Percentiles rank a stretch among this genome's conserved stretches.
Evolutionary conservation across 176 grass and related monocot genomes (phyloP).

Genomic region (Puccinellia tenuiflora): DNA sequence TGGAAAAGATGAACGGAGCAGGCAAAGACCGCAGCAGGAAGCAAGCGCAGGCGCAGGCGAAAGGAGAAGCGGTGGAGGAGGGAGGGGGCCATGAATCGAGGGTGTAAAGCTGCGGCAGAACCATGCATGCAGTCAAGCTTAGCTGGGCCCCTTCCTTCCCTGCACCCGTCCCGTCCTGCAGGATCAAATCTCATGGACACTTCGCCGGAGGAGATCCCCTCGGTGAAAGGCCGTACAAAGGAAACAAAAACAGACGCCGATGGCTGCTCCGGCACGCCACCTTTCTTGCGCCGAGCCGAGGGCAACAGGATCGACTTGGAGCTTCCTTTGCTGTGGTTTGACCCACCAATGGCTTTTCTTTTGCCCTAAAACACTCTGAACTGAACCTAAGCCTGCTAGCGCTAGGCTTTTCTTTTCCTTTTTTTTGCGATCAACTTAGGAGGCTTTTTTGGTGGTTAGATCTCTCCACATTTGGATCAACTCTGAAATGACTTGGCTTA

Average conservation of each 20-base stretch:
- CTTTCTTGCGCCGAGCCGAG: background rate
- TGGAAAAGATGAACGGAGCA: too few relatives aligned
- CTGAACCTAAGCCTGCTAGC: background rate
- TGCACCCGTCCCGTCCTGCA: too few relatives aligned
- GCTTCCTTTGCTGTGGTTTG: conserved; percentile 1
- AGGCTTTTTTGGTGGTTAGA: background rate
- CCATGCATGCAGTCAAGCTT: conserved; percentile 13
- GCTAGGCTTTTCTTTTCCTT: background rate
- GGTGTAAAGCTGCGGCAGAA: conserved; percentile 17
- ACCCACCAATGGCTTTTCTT: conserved; percentile 18
- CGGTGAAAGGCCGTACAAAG: background rate
- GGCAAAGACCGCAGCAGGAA: too few relatives aligned
- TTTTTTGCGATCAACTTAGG: too few relatives aligned
- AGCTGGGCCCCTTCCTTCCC: too few relatives aligned
- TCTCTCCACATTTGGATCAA: background rate
- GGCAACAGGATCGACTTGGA: background rate
- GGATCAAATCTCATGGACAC: conserved; percentile 29
- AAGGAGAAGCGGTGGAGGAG: too few relatives aligned
- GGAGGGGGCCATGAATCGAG: too few relatives aligned
- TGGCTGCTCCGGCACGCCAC: conserved; percentile 3
- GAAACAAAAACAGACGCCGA: conserved; percentile 33
- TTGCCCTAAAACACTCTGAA: background rate
- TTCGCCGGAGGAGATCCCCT: background rate
- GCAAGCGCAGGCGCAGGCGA: background rate
- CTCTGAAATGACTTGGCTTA: too few relatives aligned